These are phyloP conservation scores for Leccinum fallax DNA, from an alignment of 1,284 basidiomycete genomes.

Conservation along the genomic window DNA sequence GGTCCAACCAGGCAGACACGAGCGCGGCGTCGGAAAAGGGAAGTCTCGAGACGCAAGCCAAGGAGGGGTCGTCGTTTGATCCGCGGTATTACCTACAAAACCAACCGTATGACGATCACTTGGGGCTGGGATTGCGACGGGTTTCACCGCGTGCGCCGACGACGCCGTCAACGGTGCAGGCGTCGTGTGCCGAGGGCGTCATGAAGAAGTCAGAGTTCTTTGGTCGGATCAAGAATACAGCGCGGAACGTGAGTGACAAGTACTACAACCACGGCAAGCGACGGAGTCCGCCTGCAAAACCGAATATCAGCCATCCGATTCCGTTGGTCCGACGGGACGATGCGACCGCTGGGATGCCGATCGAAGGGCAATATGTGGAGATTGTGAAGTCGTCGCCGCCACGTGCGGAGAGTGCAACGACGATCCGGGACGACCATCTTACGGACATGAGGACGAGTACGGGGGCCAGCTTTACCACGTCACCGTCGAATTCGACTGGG, in stretches of 20 bases:
- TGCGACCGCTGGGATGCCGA: slow-evolving; percentile 19
- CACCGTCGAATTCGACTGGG: slow-evolving; percentile 64
- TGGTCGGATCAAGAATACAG: slow-evolving; percentile 57
- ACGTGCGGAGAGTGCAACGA: slow-evolving; percentile 30
- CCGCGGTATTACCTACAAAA: slow-evolving; percentile 22
- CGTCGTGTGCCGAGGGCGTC: slow-evolving; percentile 44
- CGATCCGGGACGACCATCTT: slow-evolving; percentile 45
- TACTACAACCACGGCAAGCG: slow-evolving; percentile 36
- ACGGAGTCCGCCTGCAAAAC: slow-evolving; percentile 41
- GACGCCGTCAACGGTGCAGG: slow-evolving; percentile 30
- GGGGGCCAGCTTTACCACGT: slow-evolving; percentile 47
- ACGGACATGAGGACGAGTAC: slow-evolving; percentile 47
- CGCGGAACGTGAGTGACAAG: slow-evolving; percentile 66
- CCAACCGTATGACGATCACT: slow-evolving; percentile 37
- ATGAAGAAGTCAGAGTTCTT: slow-evolving; percentile 73
- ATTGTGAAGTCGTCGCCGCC: slow-evolving; percentile 27
- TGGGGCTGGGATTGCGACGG: slow-evolving; percentile 53
- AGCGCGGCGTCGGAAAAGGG: slow-evolving; percentile 34
- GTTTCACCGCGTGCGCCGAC: slow-evolving; percentile 34
- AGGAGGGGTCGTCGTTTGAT: slow-evolving; percentile 34
- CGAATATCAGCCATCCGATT: slow-evolving; percentile 56
- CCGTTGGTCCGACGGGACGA: slow-evolving; percentile 35
- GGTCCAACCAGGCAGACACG: slow-evolving; percentile 34
- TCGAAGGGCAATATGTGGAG: slow-evolving; percentile 36
- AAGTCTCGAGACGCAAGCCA: slow-evolving; percentile 26